These are phyloP conservation scores for Phellinidium pouzarii DNA, from an alignment of 1,284 basidiomycete species.

Conservation along the genomic window DNA sequence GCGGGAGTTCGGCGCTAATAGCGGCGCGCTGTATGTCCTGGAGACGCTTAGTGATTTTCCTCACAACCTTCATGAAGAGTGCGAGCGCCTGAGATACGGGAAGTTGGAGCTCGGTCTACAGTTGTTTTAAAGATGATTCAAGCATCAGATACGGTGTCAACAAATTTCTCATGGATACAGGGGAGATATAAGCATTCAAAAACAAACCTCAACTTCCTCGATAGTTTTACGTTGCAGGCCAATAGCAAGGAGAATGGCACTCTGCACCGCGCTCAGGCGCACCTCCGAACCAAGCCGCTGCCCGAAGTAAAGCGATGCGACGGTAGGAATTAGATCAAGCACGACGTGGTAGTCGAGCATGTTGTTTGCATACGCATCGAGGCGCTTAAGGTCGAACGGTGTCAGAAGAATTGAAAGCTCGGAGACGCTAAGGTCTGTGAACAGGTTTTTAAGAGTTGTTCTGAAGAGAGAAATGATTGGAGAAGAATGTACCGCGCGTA, in stretches of 20 bases:
- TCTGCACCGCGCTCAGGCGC: slow-evolving; percentile 77
- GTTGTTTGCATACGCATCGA: slow-evolving; percentile 94
- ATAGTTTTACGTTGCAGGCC: slow-evolving; percentile 90
- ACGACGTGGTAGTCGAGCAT: slow-evolving; percentile 96
- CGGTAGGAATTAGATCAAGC: slow-evolving; percentile 81
- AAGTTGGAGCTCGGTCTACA: slow-evolving; percentile 70
- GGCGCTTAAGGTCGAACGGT: slow-evolving; percentile 93
- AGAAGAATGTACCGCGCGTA: slow-evolving; percentile 34
- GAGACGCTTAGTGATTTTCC: slow-evolving; percentile 78
- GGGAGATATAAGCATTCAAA: not conserved
- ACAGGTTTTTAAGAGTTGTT: not conserved
- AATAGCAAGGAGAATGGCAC: slow-evolving; percentile 82
- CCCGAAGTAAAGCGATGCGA: slow-evolving; percentile 83
- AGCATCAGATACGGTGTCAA: not conserved
- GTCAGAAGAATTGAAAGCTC: slow-evolving; percentile 76
- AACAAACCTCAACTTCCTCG: slow-evolving; percentile 77
- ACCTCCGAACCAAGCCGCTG: slow-evolving; percentile 59
- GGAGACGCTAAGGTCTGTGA: slow-evolving; percentile 46
- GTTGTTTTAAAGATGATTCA: not conserved
- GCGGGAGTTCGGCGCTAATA: slow-evolving; percentile 53
- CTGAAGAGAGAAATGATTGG: not conserved
- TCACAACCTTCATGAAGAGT: slow-evolving; percentile 86
- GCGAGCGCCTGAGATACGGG: slow-evolving; percentile 87
- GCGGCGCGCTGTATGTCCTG: slow-evolving; percentile 78
- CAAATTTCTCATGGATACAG: not conserved